These are phyloP conservation scores for Pyrenophora graminea DNA, from an alignment of 2,329 filamentous ascomycete genomes.

Conservation along the genomic window DNA sequence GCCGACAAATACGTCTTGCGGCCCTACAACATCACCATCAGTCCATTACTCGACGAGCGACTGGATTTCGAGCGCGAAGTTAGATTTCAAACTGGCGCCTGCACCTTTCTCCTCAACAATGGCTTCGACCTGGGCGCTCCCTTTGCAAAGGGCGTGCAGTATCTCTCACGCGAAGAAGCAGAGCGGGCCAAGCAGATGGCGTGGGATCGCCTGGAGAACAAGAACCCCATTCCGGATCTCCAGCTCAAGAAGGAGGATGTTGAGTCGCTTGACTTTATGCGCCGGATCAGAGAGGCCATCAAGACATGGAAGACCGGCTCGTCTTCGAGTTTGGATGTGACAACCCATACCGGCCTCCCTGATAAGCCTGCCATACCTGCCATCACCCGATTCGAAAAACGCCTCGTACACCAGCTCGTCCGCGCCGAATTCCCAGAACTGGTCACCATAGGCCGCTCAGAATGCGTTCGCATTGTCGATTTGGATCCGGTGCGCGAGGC, in stretches of 20 bases:
- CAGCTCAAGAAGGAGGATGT: constrained; percentile 57
- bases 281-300: constrained; percentile 52
- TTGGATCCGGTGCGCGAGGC: constrained; percentile 52
- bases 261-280: constrained; percentile 58
- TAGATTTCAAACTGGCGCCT: constrained; percentile 61
- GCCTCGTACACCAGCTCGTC: constrained; percentile 69
- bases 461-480: constrained; percentile 50
- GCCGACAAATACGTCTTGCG: constrained; percentile 58
- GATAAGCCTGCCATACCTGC: constrained; percentile 16
- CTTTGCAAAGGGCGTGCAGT: constrained; percentile 62
- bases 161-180: constrained; percentile 65
- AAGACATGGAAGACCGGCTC: constrained; percentile 49
- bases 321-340: constrained; percentile 31
- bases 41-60: constrained; percentile 58
- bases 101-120: constrained; percentile 63
- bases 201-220: constrained; percentile 49
- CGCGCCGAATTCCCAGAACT: constrained; percentile 61
- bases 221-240: constrained; percentile 48
- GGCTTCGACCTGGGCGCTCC: constrained; percentile 63
- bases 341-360: constrained; percentile 33
- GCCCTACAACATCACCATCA: constrained; percentile 68
- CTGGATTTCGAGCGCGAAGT: constrained; percentile 65
- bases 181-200: constrained; percentile 52
- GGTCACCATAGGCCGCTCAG: constrained; percentile 48
- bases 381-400: constrained; percentile 61